Evolutionary conservation across 805 yeast genomes (phyloP).

Genomic region (Zygoascus ofunaensis): DNA sequence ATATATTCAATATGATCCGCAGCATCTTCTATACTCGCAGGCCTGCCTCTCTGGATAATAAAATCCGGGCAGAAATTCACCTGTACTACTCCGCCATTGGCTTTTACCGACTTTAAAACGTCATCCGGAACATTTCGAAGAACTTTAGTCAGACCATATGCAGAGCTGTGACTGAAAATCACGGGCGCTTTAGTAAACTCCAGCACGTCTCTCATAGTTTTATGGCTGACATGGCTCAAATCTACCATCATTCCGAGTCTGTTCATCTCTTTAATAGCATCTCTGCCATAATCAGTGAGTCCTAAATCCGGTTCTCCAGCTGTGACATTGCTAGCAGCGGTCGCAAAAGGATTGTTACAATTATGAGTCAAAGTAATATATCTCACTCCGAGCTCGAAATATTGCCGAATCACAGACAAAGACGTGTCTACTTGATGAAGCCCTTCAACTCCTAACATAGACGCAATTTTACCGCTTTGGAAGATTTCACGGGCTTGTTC

Average conservation of each 20-base stretch:
- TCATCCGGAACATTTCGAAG: conserved; percentile 43
- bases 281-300: conserved; percentile 33
- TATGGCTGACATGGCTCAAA: conserved; percentile 39
- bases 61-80: conserved; percentile 40
- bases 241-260: conserved; percentile 47
- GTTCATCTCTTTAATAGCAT: conserved; percentile 41
- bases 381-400: conserved; percentile 43
- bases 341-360: conserved; percentile 50
- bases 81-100: conserved; percentile 41
- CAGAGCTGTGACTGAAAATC: conserved; percentile 43
- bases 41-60: conserved; percentile 18
- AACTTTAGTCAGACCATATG: conserved; percentile 33
- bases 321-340: conserved; percentile 41
- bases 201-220: conserved; percentile 41
- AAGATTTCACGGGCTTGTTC: conserved; percentile 35
- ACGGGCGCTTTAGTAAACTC: conserved; percentile 38
- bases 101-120: conserved; percentile 32
- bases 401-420: conserved; percentile 41
- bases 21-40: conserved; percentile 39
- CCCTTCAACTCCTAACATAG: conserved; percentile 47
- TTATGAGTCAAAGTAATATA: conserved; percentile 47
- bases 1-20: conserved; percentile 38
- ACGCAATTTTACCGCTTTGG: conserved; percentile 32
- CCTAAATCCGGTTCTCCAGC: conserved; percentile 41
- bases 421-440: conserved; percentile 45